These are phyloP conservation scores for Phialophora tarda DNA, from an alignment of 2,329 filamentous ascomycete species.

Conservation along the genomic window DNA sequence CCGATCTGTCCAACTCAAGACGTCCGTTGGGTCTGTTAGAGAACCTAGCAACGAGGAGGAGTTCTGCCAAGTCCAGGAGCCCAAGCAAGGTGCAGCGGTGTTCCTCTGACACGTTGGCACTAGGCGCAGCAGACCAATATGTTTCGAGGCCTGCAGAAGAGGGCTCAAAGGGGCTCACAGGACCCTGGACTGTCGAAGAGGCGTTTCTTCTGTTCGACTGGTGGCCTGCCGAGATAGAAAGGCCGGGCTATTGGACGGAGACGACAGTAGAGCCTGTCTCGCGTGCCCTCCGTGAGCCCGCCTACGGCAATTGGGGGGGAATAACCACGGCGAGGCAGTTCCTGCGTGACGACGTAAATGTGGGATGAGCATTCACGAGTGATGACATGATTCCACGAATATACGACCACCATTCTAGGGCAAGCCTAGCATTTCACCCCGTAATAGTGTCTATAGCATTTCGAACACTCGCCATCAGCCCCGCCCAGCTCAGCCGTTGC, in stretches of 20 bases:
- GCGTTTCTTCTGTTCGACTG: conserved; percentile 40
- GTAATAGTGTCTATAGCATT: too few species aligned
- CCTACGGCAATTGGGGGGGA: conserved; percentile 9
- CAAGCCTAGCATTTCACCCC: not conserved
- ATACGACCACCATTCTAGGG: not conserved
- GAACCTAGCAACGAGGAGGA: conserved; percentile 17
- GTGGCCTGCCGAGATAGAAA: conserved; percentile 36
- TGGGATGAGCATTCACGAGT: conserved; percentile 29
- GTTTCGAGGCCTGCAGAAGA: not conserved
- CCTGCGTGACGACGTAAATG: conserved; percentile 33
- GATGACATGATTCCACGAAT: conserved; percentile 10
- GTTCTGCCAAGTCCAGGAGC: conserved; percentile 15
- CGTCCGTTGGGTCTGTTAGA: conserved; percentile 22
- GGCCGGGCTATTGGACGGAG: conserved; percentile 30
- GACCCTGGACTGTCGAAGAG: conserved; percentile 41
- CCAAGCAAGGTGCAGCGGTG: conserved; percentile 28
- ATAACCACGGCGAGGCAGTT: conserved; percentile 34
- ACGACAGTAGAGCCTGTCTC: not conserved
- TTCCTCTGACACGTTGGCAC: conserved; percentile 27
- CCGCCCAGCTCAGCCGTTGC: not conserved
- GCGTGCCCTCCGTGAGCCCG: not conserved
- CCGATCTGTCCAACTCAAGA: conserved; percentile 2
- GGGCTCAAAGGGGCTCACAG: conserved; percentile 16
- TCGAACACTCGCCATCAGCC: conserved; percentile 2
- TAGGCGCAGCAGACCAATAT: conserved; percentile 1